Conservation (phyloP, 2,329 filamentous ascomycete genomes). For the Pestalotiopsis sp. region DNA sequence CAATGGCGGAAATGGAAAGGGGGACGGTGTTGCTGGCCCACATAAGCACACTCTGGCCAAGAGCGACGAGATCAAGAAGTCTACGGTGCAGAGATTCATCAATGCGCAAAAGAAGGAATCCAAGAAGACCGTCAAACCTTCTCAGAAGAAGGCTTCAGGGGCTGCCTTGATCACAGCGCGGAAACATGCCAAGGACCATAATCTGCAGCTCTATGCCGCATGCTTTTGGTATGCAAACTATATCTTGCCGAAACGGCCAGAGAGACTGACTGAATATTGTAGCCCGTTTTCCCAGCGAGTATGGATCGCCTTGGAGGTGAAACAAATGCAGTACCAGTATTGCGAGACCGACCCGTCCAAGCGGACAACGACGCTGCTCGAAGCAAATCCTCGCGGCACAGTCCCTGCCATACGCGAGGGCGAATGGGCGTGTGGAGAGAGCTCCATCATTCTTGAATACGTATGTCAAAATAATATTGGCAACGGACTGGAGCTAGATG, state of each 20-base stretch:
- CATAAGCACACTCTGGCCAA: constrained; percentile 75
- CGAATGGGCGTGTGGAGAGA: constrained; percentile 83
- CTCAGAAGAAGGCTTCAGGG: constrained; percentile 74
- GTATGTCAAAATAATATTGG: constrained; percentile 45
- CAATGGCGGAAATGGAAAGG: constrained; percentile 73
- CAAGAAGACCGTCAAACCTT: constrained; percentile 69
- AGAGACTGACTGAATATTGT: constrained; percentile 20
- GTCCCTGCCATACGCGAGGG: constrained; percentile 79
- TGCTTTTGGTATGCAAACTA: constrained; percentile 71
- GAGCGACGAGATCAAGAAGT: constrained; percentile 82
- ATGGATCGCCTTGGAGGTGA: constrained; percentile 86
- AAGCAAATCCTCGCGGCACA: constrained; percentile 75
- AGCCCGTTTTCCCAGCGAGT: constrained; percentile 86
- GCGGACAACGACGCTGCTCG: constrained; percentile 65
- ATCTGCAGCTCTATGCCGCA: constrained; percentile 78
- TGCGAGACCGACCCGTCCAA: constrained; percentile 83
- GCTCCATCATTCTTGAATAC: constrained; percentile 83
- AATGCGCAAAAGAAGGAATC: constrained; percentile 67
- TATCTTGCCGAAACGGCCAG: not conserved
- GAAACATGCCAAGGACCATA: constrained; percentile 69
- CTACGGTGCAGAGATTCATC: constrained; percentile 70
- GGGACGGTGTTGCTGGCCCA: constrained; percentile 70
- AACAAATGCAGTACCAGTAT: constrained; percentile 80
- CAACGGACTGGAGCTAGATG: not conserved
- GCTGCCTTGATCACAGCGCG: constrained; percentile 69